Conservation (phyloP, 2,329 filamentous ascomycete species). For the Fusarium acutatum region DNA sequence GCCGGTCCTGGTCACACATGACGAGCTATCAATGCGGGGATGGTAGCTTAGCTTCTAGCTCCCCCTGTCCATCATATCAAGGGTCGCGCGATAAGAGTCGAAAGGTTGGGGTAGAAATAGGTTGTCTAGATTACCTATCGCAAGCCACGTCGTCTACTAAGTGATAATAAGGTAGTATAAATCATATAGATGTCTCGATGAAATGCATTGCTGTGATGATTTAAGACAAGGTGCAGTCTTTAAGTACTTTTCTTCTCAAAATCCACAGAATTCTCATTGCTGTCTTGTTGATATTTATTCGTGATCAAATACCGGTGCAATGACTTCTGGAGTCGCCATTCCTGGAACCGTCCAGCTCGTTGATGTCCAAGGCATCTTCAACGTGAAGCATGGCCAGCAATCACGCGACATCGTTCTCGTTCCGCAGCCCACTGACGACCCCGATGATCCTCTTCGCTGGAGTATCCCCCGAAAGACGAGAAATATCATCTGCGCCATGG, state of each 20-base stretch:
- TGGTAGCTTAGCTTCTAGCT: not conserved
- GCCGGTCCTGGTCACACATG: not conserved
- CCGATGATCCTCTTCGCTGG: conserved; percentile 38
- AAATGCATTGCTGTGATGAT: not conserved
- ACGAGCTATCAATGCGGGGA: not conserved
- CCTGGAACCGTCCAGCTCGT: conserved; percentile 36
- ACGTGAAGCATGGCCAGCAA: conserved; percentile 30
- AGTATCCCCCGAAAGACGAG: conserved; percentile 25
- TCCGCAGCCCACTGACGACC: conserved; percentile 36
- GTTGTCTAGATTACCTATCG: not conserved
- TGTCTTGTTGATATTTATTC: not conserved
- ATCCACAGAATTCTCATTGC: not conserved
- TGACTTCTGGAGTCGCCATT: conserved; percentile 1
- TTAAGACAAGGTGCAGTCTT: not conserved
- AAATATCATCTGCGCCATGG: conserved; percentile 36
- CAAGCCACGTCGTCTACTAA: not conserved
- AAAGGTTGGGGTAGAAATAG: conserved; percentile 3
- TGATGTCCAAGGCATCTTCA: conserved; percentile 24
- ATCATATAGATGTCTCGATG: not conserved
- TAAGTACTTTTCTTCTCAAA: not conserved
- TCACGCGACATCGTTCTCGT: conserved; percentile 31
- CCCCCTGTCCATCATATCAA: not conserved
- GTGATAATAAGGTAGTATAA: not conserved
- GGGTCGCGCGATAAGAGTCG: not conserved
- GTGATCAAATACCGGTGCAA: not conserved